Base-by-base conservation (phyloP, 2,329 filamentous ascomycete species). In the Trichoderma breve region DNA sequence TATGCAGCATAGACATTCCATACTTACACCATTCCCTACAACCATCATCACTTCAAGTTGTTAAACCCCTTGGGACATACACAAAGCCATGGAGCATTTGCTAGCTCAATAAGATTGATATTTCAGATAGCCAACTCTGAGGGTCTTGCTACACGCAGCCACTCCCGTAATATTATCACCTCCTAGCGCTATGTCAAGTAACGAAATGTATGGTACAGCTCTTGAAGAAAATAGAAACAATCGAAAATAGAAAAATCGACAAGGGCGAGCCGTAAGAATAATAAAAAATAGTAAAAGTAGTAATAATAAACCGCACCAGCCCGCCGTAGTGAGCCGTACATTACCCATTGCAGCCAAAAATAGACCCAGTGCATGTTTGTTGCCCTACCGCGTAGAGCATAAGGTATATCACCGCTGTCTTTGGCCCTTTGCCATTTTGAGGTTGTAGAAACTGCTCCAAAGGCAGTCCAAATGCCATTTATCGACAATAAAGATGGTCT, bases 141-240 rank as follows among this genome's bases (percentile, higher is more conserved):
- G 18, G 14, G n/a, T 32, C 26, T 21, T 14, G 9, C 18, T 34
- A 14, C 18, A 34, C 39, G 32, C 36, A 32, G 12, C 28, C n/a
- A 30, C 66, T 28, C 18, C 60, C 36, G 26, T 32, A 70, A 43
- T 51, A 70, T 64, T 64, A 64, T 63, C 43, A 39, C 53, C 47
- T 55, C 69, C 51, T 51, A 57, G 39, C 62, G 69, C 69, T 71
- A 71, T 68, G 55, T 60, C 58, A 47, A 28, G 15, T 30, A 68
- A 51, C 55, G 11, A 53, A 36, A 14, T 62, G 11, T 71, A 71
- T 71, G 60, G 55, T 71, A 71, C 69, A 66, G 28, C 53, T 66
- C 53, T 66, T 30, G 57, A 21, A 69, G 18, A 30, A 30, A 34
- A 51, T 28, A 36, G 18, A 14, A 34, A 26, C 21, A 51, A 24